Base-by-base conservation (phyloP, 495 filamentous ascomycete species). In the Tricharina praecox region DNA sequence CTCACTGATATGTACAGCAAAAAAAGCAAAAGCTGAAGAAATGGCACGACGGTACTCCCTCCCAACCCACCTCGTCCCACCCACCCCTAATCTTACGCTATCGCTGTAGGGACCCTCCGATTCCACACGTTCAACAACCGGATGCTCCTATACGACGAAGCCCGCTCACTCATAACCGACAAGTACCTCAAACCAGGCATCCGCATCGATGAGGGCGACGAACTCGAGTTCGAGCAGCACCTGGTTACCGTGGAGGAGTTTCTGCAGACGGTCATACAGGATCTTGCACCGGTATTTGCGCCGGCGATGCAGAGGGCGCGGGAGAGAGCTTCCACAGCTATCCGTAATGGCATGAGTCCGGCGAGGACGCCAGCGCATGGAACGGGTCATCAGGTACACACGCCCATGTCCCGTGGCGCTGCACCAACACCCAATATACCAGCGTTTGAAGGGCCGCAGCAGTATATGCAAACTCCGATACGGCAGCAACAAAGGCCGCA, bases 1-100 rank as follows among this genome's bases (percentile, higher is more conserved):
- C 41, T 32, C n/a, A 18, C n/a, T 35, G 15, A 26, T 15, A n/a
- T 15, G 2, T 19, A 60, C 10, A 56, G 57, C 57, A 60, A 53
- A 60, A 60, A 48, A 60, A 60, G 30, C 58, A 60, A 47, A 60
- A 60, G 37, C 53, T 60, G 20, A 60, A 60, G 30, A 56, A 56
- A 39, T 60, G 58, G 58, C 58, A 60, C 19, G 58, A 60, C 44
- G 58, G 58, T 49, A 7, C 23, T 13, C 26, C 20, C 30, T 19
- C 5, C 9, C 4, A 46, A 3, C 8, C 15, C 18, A n/a, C n/a
- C n/a, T n/a, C n/a, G n/a, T n/a, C n/a, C n/a, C n/a, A n/a, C n/a
- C n/a, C n/a, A n/a, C n/a, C n/a, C n/a, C n/a, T n/a, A n/a, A n/a
- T n/a, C n/a, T n/a, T n/a, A n/a, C n/a, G n/a, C n/a, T n/a, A n/a